These are phyloP conservation scores for Nicotiana sylvestris DNA, from an alignment of 257 asterid genomes.

Conservation along the genomic window DNA sequence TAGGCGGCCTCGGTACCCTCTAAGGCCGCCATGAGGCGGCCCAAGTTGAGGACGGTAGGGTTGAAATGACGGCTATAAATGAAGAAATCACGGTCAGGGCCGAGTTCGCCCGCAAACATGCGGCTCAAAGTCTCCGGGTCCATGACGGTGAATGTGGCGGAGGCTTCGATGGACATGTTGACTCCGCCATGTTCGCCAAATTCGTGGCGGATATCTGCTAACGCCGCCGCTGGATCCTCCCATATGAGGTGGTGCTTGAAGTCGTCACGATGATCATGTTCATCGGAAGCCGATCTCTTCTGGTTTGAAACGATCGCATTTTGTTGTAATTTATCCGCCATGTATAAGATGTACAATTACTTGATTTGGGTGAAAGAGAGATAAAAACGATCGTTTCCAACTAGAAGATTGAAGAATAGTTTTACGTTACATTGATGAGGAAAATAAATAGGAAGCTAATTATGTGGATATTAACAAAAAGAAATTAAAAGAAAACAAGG, in stretches of 20 bases:
- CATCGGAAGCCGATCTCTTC: conserved; percentile 46
- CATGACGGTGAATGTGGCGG: conserved; percentile 98
- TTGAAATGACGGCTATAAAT: conserved; percentile 96
- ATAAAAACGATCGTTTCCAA: neutral
- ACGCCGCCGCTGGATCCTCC: conserved; percentile 76
- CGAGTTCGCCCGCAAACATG: conserved; percentile 87
- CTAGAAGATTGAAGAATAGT: neutral
- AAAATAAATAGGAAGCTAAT: too few relatives aligned
- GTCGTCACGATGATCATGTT: conserved; percentile 29
- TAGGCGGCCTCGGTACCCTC: neutral
- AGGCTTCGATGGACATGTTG: conserved; percentile 96
- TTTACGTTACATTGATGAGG: too few relatives aligned
- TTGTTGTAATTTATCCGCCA: conserved; percentile 43
- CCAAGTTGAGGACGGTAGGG: conserved; percentile 81
- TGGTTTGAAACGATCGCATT: conserved; percentile 17
- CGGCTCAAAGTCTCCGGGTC: conserved; percentile 87
- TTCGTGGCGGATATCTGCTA: conserved; percentile 80
- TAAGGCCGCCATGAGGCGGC: conserved; percentile 52
- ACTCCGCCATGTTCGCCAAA: conserved; percentile 99
- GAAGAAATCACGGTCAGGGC: conserved; percentile 81
- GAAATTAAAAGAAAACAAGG: too few relatives aligned
- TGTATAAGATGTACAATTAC: neutral
- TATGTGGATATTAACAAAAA: too few relatives aligned
- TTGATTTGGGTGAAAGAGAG: neutral
- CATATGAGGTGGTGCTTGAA: conserved; percentile 1